Evolutionary conservation across 2,329 filamentous ascomycete genomes (phyloP).

Genomic region (Aureobasidium sp.): DNA sequence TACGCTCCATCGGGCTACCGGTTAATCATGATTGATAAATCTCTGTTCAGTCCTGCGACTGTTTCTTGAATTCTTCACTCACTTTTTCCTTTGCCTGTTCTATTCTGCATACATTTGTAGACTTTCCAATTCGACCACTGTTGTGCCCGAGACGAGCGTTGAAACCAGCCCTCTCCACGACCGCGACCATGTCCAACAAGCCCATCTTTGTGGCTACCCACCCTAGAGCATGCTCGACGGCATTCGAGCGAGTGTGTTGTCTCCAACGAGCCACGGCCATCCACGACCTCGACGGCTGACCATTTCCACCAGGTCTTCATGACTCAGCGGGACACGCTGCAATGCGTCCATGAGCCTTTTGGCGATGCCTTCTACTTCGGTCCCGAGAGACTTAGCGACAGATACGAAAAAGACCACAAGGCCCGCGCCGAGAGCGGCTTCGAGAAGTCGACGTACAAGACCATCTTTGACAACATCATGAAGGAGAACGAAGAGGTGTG

Average conservation of each 20-base stretch:
- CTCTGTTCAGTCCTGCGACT: not conserved
- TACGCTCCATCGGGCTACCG: constrained; percentile 5
- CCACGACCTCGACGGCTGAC: not conserved
- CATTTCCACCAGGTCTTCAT: constrained; percentile 70
- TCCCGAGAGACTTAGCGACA: constrained; percentile 71
- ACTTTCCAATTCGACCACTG: constrained; percentile 7
- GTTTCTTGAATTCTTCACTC: not conserved
- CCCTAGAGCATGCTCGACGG: constrained; percentile 89
- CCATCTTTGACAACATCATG: constrained; percentile 69
- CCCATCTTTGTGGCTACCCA: constrained; percentile 91
- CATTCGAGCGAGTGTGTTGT: constrained; percentile 76
- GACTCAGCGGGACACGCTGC: constrained; percentile 73
- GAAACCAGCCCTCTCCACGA: not conserved
- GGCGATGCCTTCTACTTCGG: constrained; percentile 96
- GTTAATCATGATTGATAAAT: constrained; percentile 6
- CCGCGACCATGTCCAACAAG: constrained; percentile 56
- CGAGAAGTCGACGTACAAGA: constrained; percentile 59
- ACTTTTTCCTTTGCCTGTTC: constrained; percentile 4
- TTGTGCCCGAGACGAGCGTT: not conserved
- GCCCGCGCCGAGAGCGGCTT: constrained; percentile 53
- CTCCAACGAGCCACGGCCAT: not conserved
- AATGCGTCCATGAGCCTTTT: constrained; percentile 90
- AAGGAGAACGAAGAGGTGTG: constrained; percentile 64
- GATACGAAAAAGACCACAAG: constrained; percentile 64
- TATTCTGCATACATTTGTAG: constrained; percentile 13